A percentile compares a stretch with the other conserved stretches of the same genome.
These are phyloP conservation scores for Aspergillus sp. DNA, from an alignment of 2,329 filamentous ascomycete species.

Conservation along the genomic window DNA sequence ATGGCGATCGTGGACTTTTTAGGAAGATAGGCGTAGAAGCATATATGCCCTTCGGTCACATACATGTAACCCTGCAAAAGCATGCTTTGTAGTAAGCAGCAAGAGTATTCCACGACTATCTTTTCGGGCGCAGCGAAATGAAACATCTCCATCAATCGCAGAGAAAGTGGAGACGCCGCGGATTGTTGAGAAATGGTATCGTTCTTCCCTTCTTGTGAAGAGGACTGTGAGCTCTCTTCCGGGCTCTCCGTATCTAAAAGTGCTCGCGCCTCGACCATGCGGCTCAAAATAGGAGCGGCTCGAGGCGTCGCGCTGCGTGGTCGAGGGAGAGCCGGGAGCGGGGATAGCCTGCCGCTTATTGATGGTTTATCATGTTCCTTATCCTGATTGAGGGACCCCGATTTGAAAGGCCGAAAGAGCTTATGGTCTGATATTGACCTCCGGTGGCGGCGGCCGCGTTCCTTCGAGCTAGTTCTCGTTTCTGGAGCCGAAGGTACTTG, in stretches of 20 bases:
- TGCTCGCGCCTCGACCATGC: conserved; percentile 71
- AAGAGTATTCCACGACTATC: conserved; percentile 87
- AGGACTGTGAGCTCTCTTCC: conserved; percentile 19
- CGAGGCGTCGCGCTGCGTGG: conserved; percentile 44
- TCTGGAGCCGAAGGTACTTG: conserved; percentile 1
- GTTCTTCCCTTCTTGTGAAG: conserved; percentile 39
- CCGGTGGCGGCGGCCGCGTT: conserved; percentile 51
- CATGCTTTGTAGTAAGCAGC: conserved; percentile 88
- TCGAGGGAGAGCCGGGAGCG: conserved; percentile 21
- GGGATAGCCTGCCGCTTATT: conserved; percentile 17
- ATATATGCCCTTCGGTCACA: conserved; percentile 88
- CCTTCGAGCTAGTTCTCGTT: conserved; percentile 22
- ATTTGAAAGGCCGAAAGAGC: conserved; percentile 59
- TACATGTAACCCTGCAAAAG: conserved; percentile 94
- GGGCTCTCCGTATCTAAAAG: conserved; percentile 48
- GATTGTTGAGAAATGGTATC: conserved; percentile 50
- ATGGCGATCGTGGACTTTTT: conserved; percentile 78
- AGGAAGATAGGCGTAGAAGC: conserved; percentile 96
- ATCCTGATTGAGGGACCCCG: conserved; percentile 37
- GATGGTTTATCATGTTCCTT: conserved; percentile 24
- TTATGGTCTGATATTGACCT: conserved; percentile 65
- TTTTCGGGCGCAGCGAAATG: conserved; percentile 78
- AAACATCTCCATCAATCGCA: conserved; percentile 79
- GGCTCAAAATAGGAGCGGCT: conserved; percentile 71
- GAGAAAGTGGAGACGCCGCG: conserved; percentile 61